phyloP scores from a whole-genome alignment of 2,329 filamentous ascomycete genomes.

The Tolypocladium endophyticum region DNA sequence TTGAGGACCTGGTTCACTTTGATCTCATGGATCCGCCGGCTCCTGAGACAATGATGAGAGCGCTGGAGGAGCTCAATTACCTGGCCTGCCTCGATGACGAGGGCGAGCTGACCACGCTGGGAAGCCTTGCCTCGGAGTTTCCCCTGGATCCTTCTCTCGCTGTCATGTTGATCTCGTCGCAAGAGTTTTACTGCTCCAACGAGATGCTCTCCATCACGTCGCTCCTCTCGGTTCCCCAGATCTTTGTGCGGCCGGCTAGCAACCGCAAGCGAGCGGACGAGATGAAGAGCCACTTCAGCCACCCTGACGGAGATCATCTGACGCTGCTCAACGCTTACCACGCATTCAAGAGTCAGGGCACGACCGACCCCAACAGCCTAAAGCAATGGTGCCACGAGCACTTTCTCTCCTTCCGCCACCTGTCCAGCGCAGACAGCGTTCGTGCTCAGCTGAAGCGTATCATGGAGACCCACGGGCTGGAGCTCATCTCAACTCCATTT shows the following conservation, averaged over 20 bases:
- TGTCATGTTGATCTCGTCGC: constrained; percentile 95
- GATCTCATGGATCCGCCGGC: constrained; percentile 98
- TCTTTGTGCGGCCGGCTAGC: constrained; percentile 80
- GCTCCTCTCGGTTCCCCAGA: constrained; percentile 84
- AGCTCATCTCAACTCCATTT: constrained; percentile 81
- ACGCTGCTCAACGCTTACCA: constrained; percentile 97
- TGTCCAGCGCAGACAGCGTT: constrained; percentile 90
- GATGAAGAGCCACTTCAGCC: constrained; percentile 91
- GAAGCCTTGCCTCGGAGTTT: constrained; percentile 84
- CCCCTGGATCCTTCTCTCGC: constrained; percentile 88
- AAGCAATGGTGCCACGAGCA: constrained; percentile 97
- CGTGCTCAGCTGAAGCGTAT: constrained; percentile 85
- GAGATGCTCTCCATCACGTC: constrained; percentile 94
- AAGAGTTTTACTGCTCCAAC: constrained; percentile 97
- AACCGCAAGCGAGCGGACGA: constrained; percentile 88
- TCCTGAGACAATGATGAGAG: constrained; percentile 96
- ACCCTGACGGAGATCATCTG: constrained; percentile 88
- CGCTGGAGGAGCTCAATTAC: constrained; percentile 94
- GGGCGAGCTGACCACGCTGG: constrained; percentile 79
- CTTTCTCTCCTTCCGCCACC: constrained; percentile 79
- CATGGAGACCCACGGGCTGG: constrained; percentile 86
- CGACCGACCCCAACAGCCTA: constrained; percentile 49
- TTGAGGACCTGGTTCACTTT: constrained; percentile 94
- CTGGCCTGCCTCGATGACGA: constrained; percentile 94
- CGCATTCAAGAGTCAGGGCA: constrained; percentile 72